These are phyloP conservation scores for Pichia thaimueangensis DNA, from an alignment of 805 yeast species.

Conservation along the genomic window DNA sequence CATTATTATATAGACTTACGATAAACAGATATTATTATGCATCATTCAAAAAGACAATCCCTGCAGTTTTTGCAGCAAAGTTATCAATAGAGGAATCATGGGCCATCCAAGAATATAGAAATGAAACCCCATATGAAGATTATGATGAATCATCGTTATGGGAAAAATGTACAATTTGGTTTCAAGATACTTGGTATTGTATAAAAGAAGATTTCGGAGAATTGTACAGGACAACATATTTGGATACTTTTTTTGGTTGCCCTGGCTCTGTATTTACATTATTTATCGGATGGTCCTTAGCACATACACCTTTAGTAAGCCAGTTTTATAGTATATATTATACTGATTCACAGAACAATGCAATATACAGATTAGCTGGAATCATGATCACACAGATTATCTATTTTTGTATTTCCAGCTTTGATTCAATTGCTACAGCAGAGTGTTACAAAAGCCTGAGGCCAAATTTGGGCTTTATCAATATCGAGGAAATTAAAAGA, in stretches of 20 bases:
- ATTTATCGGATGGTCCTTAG: background rate
- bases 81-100: conserved; percentile 2
- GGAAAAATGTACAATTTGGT: background rate
- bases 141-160: background rate
- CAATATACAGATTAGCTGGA: background rate
- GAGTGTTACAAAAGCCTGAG: background rate
- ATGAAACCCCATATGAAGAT: background rate
- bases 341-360: background rate
- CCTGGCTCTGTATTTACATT: background rate
- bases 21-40: conserved; percentile 3
- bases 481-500: no score
- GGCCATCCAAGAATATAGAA: conserved; percentile 5
- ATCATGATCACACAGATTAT: background rate
- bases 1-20: background rate
- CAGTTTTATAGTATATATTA: background rate
- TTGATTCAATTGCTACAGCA: background rate
- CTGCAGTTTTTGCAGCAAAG: conserved; percentile 3
- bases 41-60: conserved; percentile 5
- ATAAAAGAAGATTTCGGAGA: conserved; percentile 1
- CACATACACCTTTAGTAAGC: background rate
- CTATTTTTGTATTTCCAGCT: background rate
- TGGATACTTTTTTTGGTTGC: background rate
- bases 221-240: background rate
- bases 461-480: background rate
- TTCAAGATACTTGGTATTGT: background rate